Conservation (phyloP, 176 grass and related monocot species). For the Zizania latifolia region DNA sequence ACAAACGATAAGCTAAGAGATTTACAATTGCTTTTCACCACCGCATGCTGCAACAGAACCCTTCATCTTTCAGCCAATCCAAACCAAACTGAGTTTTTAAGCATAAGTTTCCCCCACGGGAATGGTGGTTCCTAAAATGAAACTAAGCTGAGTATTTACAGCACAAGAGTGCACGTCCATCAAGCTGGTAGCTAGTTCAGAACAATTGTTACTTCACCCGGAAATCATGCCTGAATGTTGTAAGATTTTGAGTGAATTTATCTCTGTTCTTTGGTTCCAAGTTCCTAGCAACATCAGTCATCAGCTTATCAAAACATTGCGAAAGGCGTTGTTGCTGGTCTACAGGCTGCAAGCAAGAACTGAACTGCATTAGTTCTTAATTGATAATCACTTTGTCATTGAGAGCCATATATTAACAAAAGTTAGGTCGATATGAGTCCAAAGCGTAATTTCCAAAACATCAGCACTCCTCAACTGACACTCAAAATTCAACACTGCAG, state of each 20-base stretch:
- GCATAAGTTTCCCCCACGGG: not conserved
- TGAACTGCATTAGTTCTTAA: constrained; percentile 18
- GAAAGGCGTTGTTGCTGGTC: constrained; percentile 88
- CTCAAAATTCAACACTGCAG: too few species aligned
- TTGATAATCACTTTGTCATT: not conserved
- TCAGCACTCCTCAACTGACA: too few species aligned
- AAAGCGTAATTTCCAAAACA: too few species aligned
- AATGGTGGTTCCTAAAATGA: constrained; percentile 27
- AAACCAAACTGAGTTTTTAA: constrained; percentile 21
- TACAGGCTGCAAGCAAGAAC: constrained; percentile 51
- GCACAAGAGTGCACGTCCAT: constrained; percentile 22
- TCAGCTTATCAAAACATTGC: constrained; percentile 89
- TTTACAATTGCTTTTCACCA: constrained; percentile 33
- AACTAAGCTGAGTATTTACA: constrained; percentile 57
- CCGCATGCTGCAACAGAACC: constrained; percentile 32
- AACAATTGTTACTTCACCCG: constrained; percentile 56
- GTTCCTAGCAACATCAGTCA: constrained; percentile 85
- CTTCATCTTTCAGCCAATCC: constrained; percentile 28
- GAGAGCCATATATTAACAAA: not conserved
- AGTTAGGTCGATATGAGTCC: not conserved
- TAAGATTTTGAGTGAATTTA: constrained; percentile 98
- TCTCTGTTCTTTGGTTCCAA: constrained; percentile 96
- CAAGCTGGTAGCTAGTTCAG: constrained; percentile 15
- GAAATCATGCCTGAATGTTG: constrained; percentile 82
- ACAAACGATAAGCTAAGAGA: constrained; percentile 32